Evolutionary conservation across 2,329 filamentous ascomycete genomes (phyloP).

Genomic region (Aureobasidium mangrovei): DNA sequence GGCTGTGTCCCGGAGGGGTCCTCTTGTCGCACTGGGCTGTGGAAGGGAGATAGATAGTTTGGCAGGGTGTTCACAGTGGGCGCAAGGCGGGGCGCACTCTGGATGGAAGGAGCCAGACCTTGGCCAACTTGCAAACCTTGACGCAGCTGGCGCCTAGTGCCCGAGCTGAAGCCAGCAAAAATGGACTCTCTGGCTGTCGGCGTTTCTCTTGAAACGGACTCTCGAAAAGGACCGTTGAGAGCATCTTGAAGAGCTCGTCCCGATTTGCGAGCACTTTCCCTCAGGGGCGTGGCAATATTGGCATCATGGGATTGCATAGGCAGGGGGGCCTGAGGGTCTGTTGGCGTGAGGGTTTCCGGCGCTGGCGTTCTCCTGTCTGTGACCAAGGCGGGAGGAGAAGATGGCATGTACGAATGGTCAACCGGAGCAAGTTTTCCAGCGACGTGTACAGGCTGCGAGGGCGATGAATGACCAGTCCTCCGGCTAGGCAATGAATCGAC

Average conservation of each 20-base stretch:
- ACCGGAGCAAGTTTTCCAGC: background rate
- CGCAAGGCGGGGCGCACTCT: constrained; percentile 4
- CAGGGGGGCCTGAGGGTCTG: constrained; percentile 7
- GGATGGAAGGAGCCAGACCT: constrained; percentile 23
- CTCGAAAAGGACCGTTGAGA: constrained; percentile 12
- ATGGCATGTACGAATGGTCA: constrained; percentile 24
- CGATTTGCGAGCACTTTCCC: constrained; percentile 14
- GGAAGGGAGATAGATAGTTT: constrained; percentile 11
- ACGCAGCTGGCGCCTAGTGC: constrained; percentile 30
- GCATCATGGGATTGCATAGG: background rate
- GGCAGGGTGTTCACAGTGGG: background rate
- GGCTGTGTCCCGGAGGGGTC: constrained; percentile 12
- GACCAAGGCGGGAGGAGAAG: constrained; percentile 22
- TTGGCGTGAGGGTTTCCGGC: constrained; percentile 5
- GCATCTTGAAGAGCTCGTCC: constrained; percentile 16
- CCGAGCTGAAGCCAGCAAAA: constrained; percentile 33
- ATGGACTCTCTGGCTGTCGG: constrained; percentile 10
- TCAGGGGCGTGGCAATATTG: constrained; percentile 14
- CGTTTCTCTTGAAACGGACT: constrained; percentile 5
- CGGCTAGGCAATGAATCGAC: constrained; percentile 36
- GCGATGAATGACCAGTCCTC: constrained; percentile 12
- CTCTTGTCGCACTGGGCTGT: constrained; percentile 10
- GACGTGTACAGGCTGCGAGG: background rate
- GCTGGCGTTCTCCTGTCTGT: constrained; percentile 12
- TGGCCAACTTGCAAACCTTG: constrained; percentile 32